Base-by-base conservation (phyloP, 1,139 yeast genomes). In the Saccharomyces hybrid region DNA sequence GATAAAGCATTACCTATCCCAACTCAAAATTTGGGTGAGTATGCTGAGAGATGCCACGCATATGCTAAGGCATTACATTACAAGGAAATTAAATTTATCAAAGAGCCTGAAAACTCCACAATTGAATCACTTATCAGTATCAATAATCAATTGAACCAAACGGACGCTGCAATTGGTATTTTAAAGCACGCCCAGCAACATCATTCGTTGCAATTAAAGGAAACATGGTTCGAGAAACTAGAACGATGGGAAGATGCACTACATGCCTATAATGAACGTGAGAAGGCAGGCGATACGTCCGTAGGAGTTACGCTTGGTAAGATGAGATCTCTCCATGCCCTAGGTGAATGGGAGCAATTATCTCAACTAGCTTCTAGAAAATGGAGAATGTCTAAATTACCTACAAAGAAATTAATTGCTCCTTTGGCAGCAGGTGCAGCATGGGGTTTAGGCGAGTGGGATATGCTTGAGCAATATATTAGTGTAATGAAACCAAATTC, bases 221-320 rank as follows among this genome's bases (percentile, higher is more conserved):
- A 93, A 70, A 88, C 97, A 0, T 95, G 99, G 99, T 93, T 88
- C 64, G 99, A 93, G 68, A 93, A 91, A 69, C 75, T 95, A 49
- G 97, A 91, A 65, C 79, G 98, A 59, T 95, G 99, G 99, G 98
- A 93, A 61, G 99, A 95, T 72, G 99, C 99, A 0, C 75, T 93
- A 59, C 80, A 82, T 53, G 96, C 97, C 0, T 95, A 95, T 66
- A 85, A 84, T 61, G 87, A 84, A 62, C 76, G 93, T 67, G 86
- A 81, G 56, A 77, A 75, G 14, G 74, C 73, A 48, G 71, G 74
- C 3, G 81, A 77, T 55, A 77, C 77, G 6, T 72, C 76, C 31
- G 71, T 78, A 61, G 98, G 91, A 59, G 85, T 90, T 2, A 86
- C 95, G 1, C 83, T 93, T 89, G 99, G 99, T 73, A 90, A 91